phyloP scores from a whole-genome alignment of 1,284 basidiomycete genomes.

The Cutaneotrichosporon cavernicola region DNA sequence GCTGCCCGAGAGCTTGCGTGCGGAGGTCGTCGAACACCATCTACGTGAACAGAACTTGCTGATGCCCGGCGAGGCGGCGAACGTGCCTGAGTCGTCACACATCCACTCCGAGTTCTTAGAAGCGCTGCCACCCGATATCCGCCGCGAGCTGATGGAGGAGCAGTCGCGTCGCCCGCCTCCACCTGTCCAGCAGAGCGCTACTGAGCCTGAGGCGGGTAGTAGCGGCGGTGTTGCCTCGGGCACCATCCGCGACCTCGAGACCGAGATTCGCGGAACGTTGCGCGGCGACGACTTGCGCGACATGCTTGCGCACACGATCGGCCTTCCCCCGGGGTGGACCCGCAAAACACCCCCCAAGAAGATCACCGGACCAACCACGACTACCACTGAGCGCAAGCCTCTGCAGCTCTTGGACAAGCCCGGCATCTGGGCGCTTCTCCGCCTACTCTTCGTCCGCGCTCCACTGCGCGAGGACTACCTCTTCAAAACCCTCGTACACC shows the following conservation, averaged over 20 bases:
- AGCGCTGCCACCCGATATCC: conserved; percentile 91
- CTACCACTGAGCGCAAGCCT: conserved; percentile 34
- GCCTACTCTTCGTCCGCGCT: conserved; percentile 88
- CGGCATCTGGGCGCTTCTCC: conserved; percentile 84
- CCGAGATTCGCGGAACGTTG: conserved; percentile 12
- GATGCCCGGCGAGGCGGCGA: conserved; percentile 65
- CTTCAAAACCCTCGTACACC: conserved; percentile 86
- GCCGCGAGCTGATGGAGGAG: conserved; percentile 88
- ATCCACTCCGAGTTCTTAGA: conserved; percentile 95
- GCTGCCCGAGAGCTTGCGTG: conserved; percentile 96
- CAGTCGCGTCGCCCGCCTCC: conserved; percentile 64
- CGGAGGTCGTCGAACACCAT: conserved; percentile 97
- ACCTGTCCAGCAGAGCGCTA: conserved; percentile 43
- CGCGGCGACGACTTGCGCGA: conserved; percentile 12
- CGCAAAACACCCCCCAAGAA: conserved; percentile 3
- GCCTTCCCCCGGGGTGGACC: background rate
- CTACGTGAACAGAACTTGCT: conserved; percentile 66
- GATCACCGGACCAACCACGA: background rate
- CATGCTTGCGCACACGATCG: conserved; percentile 15
- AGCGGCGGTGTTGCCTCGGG: background rate
- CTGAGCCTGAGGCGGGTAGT: conserved; percentile 11
- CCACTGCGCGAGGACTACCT: conserved; percentile 81
- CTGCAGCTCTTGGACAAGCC: conserved; percentile 91
- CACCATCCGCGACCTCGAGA: conserved; percentile 8
- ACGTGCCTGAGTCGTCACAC: conserved; percentile 65